A percentile compares a stretch with the other conserved stretches of the same genome.
Evolutionary conservation across 805 yeast genomes (phyloP).

Genomic region (Blastobotrys parvus): DNA sequence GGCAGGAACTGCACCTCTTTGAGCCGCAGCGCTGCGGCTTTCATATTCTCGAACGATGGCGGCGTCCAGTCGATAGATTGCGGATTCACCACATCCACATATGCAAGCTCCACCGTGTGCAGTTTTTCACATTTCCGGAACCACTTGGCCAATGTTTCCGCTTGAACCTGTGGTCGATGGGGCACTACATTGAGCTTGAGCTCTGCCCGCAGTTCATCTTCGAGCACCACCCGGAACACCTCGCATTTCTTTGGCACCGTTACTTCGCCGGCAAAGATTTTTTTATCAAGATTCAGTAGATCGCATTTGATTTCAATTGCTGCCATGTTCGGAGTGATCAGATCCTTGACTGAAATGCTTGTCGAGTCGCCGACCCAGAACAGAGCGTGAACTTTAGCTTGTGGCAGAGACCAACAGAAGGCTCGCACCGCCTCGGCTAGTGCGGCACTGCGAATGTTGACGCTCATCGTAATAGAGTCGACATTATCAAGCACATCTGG

Average conservation of each 20-base stretch:
- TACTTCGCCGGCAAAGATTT: background rate
- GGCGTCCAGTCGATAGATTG: background rate
- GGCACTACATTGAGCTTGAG: background rate
- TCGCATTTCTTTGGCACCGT: background rate
- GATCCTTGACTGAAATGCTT: background rate
- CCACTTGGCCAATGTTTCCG: background rate
- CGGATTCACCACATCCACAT: background rate
- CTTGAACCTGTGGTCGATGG: background rate
- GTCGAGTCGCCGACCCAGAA: background rate
- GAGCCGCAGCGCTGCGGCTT: background rate
- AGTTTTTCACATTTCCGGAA: background rate
- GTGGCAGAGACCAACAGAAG: background rate
- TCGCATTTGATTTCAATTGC: slow-evolving; percentile 1
- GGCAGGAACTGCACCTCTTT: background rate
- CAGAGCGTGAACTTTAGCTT: background rate
- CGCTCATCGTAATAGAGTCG: background rate
- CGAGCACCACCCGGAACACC: background rate
- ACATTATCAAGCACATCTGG: background rate
- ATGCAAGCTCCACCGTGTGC: background rate
- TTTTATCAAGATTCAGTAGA: background rate
- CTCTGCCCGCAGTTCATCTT: background rate
- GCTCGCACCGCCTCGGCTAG: background rate
- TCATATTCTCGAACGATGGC: background rate
- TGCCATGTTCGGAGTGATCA: background rate
- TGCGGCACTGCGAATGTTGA: background rate